These are phyloP conservation scores for Epichloe elymi DNA, from an alignment of 2,329 filamentous ascomycete species.

Conservation along the genomic window DNA sequence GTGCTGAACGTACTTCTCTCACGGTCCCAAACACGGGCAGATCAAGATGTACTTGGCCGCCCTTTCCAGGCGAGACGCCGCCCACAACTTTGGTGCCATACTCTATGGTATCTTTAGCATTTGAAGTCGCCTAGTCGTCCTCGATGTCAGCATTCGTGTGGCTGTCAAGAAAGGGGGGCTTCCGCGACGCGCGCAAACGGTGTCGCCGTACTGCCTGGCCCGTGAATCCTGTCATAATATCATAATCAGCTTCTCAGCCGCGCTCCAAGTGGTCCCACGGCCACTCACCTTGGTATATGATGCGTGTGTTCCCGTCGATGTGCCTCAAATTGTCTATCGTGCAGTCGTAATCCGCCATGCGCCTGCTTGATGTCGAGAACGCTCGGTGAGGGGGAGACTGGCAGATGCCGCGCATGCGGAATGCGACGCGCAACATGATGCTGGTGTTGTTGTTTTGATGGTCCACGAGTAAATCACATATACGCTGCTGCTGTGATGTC, in stretches of 20 bases:
- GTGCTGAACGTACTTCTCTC: slow-evolving; percentile 12
- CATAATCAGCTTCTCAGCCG: background rate
- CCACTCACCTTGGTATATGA: slow-evolving; percentile 22
- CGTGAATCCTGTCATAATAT: slow-evolving; percentile 19
- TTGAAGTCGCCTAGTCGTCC: slow-evolving; percentile 20
- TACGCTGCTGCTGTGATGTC: too few species aligned
- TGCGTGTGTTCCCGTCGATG: slow-evolving; percentile 15
- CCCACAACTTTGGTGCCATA: slow-evolving; percentile 26
- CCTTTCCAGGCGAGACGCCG: slow-evolving; percentile 25
- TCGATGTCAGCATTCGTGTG: too few species aligned
- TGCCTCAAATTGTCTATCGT: slow-evolving; percentile 18
- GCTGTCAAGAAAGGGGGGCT: background rate
- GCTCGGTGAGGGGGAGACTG: background rate
- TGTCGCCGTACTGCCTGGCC: slow-evolving; percentile 20
- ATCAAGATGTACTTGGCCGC: slow-evolving; percentile 18
- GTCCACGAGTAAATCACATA: too few species aligned
- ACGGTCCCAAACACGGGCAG: slow-evolving; percentile 25
- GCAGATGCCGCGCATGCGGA: background rate
- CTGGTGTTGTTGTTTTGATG: background rate
- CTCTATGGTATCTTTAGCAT: slow-evolving; percentile 24
- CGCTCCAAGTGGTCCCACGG: background rate
- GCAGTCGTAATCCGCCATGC: slow-evolving; percentile 9
- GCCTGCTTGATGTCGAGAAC: background rate
- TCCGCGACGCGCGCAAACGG: background rate
- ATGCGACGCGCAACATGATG: background rate